phyloP scores from a whole-genome alignment of 176 grass and related monocot genomes.

The Phragmites australis region DNA sequence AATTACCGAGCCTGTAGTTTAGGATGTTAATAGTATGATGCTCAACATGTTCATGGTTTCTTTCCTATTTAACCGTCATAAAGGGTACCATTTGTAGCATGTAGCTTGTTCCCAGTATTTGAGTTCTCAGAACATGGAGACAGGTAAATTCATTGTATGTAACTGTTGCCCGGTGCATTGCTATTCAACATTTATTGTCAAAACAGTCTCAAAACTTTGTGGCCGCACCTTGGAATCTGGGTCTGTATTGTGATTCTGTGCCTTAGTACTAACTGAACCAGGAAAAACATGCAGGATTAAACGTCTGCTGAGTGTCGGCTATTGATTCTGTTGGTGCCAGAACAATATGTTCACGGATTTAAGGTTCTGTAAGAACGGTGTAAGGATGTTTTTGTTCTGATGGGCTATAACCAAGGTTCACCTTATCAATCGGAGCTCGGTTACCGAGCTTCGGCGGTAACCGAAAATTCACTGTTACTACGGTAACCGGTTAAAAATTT shows the following conservation, averaged over 20 bases:
- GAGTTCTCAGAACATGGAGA: no score
- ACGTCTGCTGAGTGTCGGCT: not conserved
- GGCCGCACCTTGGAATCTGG: not conserved
- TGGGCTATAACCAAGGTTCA: not conserved
- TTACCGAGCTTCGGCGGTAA: no score
- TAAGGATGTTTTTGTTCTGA: not conserved
- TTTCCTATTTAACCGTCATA: conserved; percentile 21
- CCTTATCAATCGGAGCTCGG: no score
- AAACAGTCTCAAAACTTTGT: not conserved
- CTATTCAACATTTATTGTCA: not conserved
- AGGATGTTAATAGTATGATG: conserved; percentile 50
- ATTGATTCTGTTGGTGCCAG: not conserved
- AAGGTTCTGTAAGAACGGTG: not conserved
- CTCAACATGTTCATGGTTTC: conserved; percentile 37
- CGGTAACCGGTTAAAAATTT: no score
- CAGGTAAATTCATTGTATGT: conserved; percentile 35
- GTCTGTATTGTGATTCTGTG: not conserved
- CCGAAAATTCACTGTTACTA: no score
- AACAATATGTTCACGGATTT: not conserved
- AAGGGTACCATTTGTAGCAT: conserved; percentile 30
- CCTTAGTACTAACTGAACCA: not conserved
- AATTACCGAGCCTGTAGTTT: conserved; percentile 31
- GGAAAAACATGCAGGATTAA: not conserved
- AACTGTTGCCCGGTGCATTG: not conserved
- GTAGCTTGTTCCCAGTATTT: conserved; percentile 34